Evolutionary conservation across 1,139 yeast genomes (phyloP), one percentile per base, ranked within the genome.

Genomic region (Cylindricascospora bacillispora): DNA sequence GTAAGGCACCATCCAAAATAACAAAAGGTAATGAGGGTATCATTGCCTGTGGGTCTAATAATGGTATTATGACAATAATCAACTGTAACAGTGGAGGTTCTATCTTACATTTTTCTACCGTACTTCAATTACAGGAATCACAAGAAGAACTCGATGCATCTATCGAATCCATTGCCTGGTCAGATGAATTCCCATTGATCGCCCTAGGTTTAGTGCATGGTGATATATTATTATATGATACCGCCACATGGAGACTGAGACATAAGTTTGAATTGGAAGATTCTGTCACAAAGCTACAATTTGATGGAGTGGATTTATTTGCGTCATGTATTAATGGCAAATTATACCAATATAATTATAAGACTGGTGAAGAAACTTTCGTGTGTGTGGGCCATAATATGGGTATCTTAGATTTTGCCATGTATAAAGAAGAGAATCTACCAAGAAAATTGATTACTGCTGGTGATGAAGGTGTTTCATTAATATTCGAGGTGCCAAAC

Each of bases 401-500:
- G 79, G 97, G 97, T 34, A 75, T 89, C 10, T 66, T 89, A 37
- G 95, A 85, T 46, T 85, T 86, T 53, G 72, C 78, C 10, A 47
- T 73, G 27, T 52, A 63, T 24, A 39, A 55, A 19, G 30, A 38
- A 13, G 60, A 57, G 34, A 65, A 62, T 17, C 22, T n/a, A 13
- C 17, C 24, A 17, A 66, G 67, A 34, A 74, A 78, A 49, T 50
- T 92, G 29, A 68, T 85, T 24, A 82, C 95, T 16, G 98, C 95
- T n/a, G 97, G 97, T 38, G 98, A 89, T 54, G 98, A 89, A 54
- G 95, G 94, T 41, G 95, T 89, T 21, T 73, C 93, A 5, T 63
- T 89, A 43, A 70, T 89, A 5, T 86, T 75, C 46, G 64, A 66
- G 34, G 44, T 50, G 17, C 54, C 54, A 30, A 46, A 45, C 26